Conservation (phyloP, 2,329 filamentous ascomycete species). For the Neonectria punicea region DNA sequence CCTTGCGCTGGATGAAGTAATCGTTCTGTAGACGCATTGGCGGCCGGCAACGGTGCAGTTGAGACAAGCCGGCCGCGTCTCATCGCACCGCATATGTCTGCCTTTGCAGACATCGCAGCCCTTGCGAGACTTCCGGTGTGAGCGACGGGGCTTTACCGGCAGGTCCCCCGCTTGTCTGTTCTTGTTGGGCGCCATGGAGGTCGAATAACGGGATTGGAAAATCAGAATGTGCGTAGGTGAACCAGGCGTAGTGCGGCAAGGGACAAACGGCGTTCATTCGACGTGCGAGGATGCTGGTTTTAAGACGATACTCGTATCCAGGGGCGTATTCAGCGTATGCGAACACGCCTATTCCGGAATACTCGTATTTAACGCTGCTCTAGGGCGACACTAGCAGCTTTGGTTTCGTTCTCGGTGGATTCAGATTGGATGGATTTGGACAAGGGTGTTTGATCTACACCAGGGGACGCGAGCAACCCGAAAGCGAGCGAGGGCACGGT, state of each 20-base stretch:
- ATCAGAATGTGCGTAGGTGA: neutral
- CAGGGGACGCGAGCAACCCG: neutral
- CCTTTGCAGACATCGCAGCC: conserved; percentile 28
- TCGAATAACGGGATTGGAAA: neutral
- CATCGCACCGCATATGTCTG: conserved; percentile 30
- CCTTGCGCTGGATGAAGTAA: neutral
- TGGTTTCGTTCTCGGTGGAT: neutral
- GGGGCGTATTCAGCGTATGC: neutral
- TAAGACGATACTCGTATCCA: conserved; percentile 3
- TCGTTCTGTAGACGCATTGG: neutral
- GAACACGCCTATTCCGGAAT: neutral
- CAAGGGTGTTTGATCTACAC: neutral
- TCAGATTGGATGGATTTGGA: neutral
- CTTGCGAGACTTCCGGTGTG: conserved; percentile 30
- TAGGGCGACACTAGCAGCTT: neutral
- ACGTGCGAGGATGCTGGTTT: neutral
- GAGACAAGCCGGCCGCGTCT: conserved; percentile 18
- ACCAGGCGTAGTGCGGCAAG: neutral
- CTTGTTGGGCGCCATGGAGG: neutral
- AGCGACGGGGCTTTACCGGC: conserved; percentile 13
- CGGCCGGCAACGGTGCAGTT: conserved; percentile 21
- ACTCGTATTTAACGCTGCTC: neutral
- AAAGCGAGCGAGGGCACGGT: neutral
- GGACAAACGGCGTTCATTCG: neutral
- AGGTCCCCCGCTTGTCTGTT: neutral